A percentile compares a stretch with the other conserved stretches of the same genome.
Evolutionary conservation across 2,329 filamentous ascomycete genomes (phyloP).

Genomic region (Beauveria medogensis): DNA sequence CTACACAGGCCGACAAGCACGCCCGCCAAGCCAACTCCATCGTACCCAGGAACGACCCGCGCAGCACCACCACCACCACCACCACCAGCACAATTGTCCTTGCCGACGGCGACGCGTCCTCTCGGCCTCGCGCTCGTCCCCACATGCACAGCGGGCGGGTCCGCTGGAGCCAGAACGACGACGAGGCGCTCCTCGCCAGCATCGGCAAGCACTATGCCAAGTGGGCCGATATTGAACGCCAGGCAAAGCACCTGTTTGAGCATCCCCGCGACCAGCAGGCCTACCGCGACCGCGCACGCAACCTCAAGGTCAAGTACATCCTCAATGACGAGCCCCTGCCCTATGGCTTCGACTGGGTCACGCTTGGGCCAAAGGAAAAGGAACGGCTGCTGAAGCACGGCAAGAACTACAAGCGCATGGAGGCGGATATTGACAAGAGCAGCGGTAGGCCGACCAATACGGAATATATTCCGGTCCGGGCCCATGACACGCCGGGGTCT

Average conservation of each 20-base stretch:
- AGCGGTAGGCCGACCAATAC: neutral
- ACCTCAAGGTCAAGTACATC: slow-evolving; percentile 46
- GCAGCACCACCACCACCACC: neutral
- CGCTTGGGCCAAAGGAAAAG: slow-evolving; percentile 42
- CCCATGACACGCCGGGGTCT: no score
- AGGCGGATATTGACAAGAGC: neutral
- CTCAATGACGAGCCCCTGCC: slow-evolving; percentile 37
- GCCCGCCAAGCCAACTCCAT: no score
- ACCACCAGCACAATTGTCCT: neutral
- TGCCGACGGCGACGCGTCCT: no score
- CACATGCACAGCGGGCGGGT: slow-evolving; percentile 17
- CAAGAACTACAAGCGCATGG: slow-evolving; percentile 34
- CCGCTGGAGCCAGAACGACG: slow-evolving; percentile 37
- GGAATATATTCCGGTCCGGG: neutral
- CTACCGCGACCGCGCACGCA: slow-evolving; percentile 50
- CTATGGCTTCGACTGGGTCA: slow-evolving; percentile 40
- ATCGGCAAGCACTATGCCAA: slow-evolving; percentile 24
- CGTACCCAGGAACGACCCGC: neutral
- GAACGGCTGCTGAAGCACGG: slow-evolving; percentile 29
- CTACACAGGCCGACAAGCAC: neutral
- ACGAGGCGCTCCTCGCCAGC: slow-evolving; percentile 31
- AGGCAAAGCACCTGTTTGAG: slow-evolving; percentile 27
- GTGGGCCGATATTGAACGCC: slow-evolving; percentile 27
- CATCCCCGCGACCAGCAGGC: slow-evolving; percentile 44
- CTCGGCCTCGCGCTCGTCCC: neutral